Percentiles rank a stretch among this genome's conserved stretches.
phyloP scores from a whole-genome alignment of 177 flowering plant species.

The Vitis hybrid region DNA sequence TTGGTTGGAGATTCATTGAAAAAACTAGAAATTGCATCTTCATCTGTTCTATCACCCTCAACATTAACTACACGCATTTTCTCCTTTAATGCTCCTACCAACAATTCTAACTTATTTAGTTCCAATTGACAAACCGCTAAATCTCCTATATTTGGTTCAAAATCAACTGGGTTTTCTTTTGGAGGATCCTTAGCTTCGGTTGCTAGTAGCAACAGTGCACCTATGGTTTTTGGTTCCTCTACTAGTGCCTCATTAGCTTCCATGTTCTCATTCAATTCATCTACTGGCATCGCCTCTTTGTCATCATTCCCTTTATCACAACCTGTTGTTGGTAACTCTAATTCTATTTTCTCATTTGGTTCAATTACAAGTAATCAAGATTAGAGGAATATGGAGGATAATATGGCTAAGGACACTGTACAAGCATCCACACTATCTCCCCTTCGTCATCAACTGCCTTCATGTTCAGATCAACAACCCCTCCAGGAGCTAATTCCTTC shows the following conservation, averaged over 20 bases:
- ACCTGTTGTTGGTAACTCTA: no score
- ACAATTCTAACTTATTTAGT: slow-evolving; percentile 17
- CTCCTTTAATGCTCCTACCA: slow-evolving; percentile 29
- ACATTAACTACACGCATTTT: slow-evolving; percentile 23
- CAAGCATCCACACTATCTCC: slow-evolving; percentile 39
- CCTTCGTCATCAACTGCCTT: slow-evolving; percentile 14
- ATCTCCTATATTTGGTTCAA: no score
- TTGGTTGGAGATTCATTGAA: slow-evolving; percentile 13
- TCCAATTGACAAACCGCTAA: no score
- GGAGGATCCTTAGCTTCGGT: no score
- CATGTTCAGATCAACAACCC: slow-evolving; percentile 18
- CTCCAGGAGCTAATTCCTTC: slow-evolving; percentile 1
- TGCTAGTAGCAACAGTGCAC: no score
- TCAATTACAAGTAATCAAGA: slow-evolving; percentile 42
- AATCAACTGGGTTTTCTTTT: no score
- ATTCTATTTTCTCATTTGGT: slow-evolving; percentile 34
- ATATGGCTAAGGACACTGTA: slow-evolving; percentile 88
- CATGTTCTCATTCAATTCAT: no score
- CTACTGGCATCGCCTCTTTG: no score
- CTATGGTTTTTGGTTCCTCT: no score
- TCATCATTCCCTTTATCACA: no score
- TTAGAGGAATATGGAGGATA: slow-evolving; percentile 85
- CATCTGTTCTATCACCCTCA: slow-evolving; percentile 12
- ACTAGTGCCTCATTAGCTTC: no score
- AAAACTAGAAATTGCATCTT: slow-evolving; percentile 20